Base-by-base conservation (phyloP, 768 basidiomycete genomes). In the Sarcomyxa edulis region DNA sequence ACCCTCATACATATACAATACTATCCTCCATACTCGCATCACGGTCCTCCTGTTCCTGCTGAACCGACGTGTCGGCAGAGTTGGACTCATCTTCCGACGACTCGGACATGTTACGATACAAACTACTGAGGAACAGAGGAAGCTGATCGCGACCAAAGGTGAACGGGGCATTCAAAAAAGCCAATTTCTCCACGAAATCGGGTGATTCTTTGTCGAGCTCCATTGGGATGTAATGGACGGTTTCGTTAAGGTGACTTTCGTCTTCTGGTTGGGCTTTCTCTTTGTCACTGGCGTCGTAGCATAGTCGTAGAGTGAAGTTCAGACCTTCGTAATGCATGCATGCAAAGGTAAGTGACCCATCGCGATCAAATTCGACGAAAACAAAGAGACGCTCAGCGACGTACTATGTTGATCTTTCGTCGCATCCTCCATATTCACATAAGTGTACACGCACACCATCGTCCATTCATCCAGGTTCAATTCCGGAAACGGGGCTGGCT, bases 111-210 rank as follows among this genome's bases (percentile, higher is more conserved):
- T 62, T 67, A 25, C 76, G 71, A 35, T 72, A 66, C 25, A 88
- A 59, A 11, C 81, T 81, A 51, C 70, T 68, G 18, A 84, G 56
- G 61, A 89, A 88, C 9, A 84, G 58, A 2, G 74, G 68, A 43
- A 84, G 66, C 58, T 91, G 88, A 8, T 69, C 63, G 24, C 71
- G 68, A 39, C 71, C 65, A 53, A 91, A 91, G 7, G 81, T 78
- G 55, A 92, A 91, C 1, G 75, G 57, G 1, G 65, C 64, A 24
- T 60, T 65, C 42, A 92, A 64, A 55, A 82, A 89, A 14, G 70
- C 72, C 15, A 92, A 57, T 19, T 64, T 66, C 24, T 72, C 59
- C n/a, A 74, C 67, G 51, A 81, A 79, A 7, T 78, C 71, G 5
- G 52, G 47, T 0, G 63, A 40, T 53, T 87, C 83, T 39, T 74